phyloP scores from a whole-genome alignment of 805 yeast species.

The Sungouiella thailandica region DNA sequence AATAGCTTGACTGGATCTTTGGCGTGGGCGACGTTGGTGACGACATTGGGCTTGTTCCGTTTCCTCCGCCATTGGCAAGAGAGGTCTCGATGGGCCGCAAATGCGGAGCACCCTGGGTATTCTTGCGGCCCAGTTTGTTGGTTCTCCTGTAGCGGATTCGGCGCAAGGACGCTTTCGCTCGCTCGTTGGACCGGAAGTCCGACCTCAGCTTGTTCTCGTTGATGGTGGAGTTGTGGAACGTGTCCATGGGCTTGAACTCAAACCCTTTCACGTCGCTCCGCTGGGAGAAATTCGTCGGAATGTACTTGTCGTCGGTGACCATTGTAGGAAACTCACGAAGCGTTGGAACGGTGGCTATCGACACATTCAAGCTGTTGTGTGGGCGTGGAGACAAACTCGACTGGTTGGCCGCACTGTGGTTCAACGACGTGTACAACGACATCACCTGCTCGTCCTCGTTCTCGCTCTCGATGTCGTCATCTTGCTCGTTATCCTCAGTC shows the following conservation, averaged over 20 bases:
- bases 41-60: slow-evolving; percentile 13
- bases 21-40: slow-evolving; percentile 20
- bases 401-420: slow-evolving; percentile 19
- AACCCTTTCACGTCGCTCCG: slow-evolving; percentile 12
- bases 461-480: slow-evolving; percentile 32
- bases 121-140: slow-evolving; percentile 30
- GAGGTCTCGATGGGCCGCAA: slow-evolving; percentile 20
- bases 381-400: slow-evolving; percentile 8
- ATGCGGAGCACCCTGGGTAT: neutral
- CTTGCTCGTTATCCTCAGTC: slow-evolving; percentile 1
- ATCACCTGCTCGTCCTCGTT: slow-evolving; percentile 64
- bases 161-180: slow-evolving; percentile 62
- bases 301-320: slow-evolving; percentile 24
- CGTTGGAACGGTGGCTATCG: slow-evolving; percentile 33
- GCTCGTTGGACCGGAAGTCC: slow-evolving; percentile 42
- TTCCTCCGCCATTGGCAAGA: neutral
- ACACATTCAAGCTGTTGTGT: slow-evolving; percentile 5
- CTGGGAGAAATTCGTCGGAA: slow-evolving; percentile 19
- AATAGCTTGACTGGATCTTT: slow-evolving; percentile 3
- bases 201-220: slow-evolving; percentile 14
- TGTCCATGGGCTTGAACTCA: slow-evolving; percentile 13
- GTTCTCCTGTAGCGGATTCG: slow-evolving; percentile 57
- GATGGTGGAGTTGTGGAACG: slow-evolving; percentile 6
- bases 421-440: slow-evolving; percentile 58
- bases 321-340: slow-evolving; percentile 40